Evolutionary conservation across 345 rosid species (phyloP), one percentile per base, ranked within the genome.

Genomic region (Lepidium aucheri): DNA sequence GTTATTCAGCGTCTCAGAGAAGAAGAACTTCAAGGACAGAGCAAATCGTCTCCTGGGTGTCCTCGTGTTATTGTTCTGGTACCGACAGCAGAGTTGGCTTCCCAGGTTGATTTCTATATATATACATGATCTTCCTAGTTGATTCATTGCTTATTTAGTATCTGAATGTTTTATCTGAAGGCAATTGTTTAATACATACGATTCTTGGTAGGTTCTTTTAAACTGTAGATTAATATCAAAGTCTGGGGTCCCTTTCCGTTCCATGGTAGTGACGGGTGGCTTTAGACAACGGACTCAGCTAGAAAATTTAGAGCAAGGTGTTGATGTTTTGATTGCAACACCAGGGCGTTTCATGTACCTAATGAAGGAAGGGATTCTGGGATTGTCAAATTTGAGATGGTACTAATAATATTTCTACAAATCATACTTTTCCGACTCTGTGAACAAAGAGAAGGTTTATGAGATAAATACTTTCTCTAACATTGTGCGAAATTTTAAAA

Each of bases 1-100:
- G 60, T 84, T 30, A 81, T 90, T 73, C 99, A 88, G 77, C 83
- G 84, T 71, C 87, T 88, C 64, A 86, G 96, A 77, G 84, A 86
- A 75, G 96, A 90, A 69, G 99, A 94, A 70, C 83, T 86, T 43
- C 79, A 86, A 62, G 92, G 90, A 74, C 74, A 60, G 57, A 76
- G 85, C 73, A 78, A 81, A 67, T 77, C 88, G 12, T 76, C 81
- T 43, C 64, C 86, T 39, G 76, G 69, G 20, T 81, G 85, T 78
- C 99, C 96, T 78, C 86, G 82, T 63, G 87, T 80, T 9, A 80
- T 94, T 76, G 69, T 94, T 66, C 66, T 90, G 64, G 96, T 83
- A 51, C 99, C 99, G 35, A 90, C 99, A 9, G 90, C 97, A 71
- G 97, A 94, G 84, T 71, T 94, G 82, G 99, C 96, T 43, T 88